These are phyloP conservation scores for Tilletia setariae DNA, from an alignment of 1,284 basidiomycete genomes.

Conservation along the genomic window DNA sequence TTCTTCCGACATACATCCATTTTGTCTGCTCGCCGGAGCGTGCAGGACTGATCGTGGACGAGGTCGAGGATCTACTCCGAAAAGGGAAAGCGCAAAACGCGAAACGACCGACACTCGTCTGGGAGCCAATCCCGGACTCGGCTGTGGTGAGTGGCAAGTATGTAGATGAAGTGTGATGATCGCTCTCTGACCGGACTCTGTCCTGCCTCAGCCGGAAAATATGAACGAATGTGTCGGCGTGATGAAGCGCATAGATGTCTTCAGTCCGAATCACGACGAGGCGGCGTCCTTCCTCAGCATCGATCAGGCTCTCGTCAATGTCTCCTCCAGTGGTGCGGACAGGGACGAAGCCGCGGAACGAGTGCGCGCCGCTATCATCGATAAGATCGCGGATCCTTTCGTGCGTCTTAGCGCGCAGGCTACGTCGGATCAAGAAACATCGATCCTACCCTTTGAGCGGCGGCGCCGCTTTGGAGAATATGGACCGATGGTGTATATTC, in stretches of 20 bases:
- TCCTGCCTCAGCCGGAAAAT: conserved; percentile 62
- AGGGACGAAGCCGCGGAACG: too few relatives aligned
- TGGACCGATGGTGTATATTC: conserved; percentile 35
- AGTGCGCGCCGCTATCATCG: background rate
- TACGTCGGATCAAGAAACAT: background rate
- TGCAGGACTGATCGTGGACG: conserved; percentile 66
- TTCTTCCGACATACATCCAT: conserved; percentile 66
- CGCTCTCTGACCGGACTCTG: background rate
- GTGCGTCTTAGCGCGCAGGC: background rate
- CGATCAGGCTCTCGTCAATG: background rate
- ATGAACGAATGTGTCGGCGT: conserved; percentile 66
- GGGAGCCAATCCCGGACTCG: conserved; percentile 73
- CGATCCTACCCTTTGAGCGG: background rate
- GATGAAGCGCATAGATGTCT: conserved; percentile 64
- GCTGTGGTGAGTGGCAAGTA: conserved; percentile 67
- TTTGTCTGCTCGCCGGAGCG: conserved; percentile 79
- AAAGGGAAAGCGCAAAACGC: conserved; percentile 26
- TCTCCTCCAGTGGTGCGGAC: too few relatives aligned
- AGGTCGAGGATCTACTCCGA: conserved; percentile 60
- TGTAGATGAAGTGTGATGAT: background rate
- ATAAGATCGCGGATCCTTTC: background rate
- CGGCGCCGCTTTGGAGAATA: background rate
- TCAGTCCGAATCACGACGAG: conserved; percentile 61
- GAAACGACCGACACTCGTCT: conserved; percentile 71
- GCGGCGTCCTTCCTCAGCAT: conserved; percentile 53